A percentile compares a stretch with the other conserved stretches of the same genome.
Evolutionary conservation across 2,329 filamentous ascomycete genomes (phyloP).

Genomic region (Pleurostoma richardsiae): DNA sequence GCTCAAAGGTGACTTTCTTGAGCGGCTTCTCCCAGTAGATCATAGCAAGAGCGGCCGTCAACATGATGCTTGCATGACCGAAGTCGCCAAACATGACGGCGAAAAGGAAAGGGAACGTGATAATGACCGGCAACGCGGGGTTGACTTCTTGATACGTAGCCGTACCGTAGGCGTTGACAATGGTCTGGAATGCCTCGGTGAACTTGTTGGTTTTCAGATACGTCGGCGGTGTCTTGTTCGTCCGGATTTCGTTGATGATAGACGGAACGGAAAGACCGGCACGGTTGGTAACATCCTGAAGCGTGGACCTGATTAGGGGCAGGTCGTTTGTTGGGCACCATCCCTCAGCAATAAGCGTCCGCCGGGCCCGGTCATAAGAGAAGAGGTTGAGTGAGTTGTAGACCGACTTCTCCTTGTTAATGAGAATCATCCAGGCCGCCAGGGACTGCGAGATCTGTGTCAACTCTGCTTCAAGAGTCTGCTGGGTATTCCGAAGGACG

Average conservation of each 20-base stretch:
- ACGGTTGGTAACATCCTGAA: slow-evolving; percentile 94
- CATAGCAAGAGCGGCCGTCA: slow-evolving; percentile 78
- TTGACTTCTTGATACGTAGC: slow-evolving; percentile 98
- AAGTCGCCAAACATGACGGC: slow-evolving; percentile 99
- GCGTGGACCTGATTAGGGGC: slow-evolving; percentile 80
- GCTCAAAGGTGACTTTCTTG: slow-evolving; percentile 87
- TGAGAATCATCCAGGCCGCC: slow-evolving; percentile 94
- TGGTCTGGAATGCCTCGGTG: slow-evolving; percentile 96
- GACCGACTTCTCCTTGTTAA: slow-evolving; percentile 97
- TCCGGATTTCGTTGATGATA: slow-evolving; percentile 96
- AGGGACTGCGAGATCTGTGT: slow-evolving; percentile 89
- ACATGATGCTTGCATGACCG: slow-evolving; percentile 88
- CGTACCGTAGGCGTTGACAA: slow-evolving; percentile 97
- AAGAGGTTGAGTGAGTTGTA: slow-evolving; percentile 95
- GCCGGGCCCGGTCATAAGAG: slow-evolving; percentile 91
- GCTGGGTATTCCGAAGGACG: slow-evolving; percentile 91
- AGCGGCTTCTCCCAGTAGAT: slow-evolving; percentile 94
- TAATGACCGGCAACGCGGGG: slow-evolving; percentile 87
- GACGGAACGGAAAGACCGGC: slow-evolving; percentile 95
- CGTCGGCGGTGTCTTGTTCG: slow-evolving; percentile 94
- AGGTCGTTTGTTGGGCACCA: slow-evolving; percentile 95
- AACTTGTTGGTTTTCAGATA: slow-evolving; percentile 99
- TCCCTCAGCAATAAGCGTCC: slow-evolving; percentile 94
- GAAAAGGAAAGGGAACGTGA: slow-evolving; percentile 99
- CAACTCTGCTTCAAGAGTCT: slow-evolving; percentile 86